Percentiles rank a stretch among this genome's conserved stretches.
Evolutionary conservation across 768 basidiomycete species (phyloP).

Genomic region (Phanerochaete carnosa): DNA sequence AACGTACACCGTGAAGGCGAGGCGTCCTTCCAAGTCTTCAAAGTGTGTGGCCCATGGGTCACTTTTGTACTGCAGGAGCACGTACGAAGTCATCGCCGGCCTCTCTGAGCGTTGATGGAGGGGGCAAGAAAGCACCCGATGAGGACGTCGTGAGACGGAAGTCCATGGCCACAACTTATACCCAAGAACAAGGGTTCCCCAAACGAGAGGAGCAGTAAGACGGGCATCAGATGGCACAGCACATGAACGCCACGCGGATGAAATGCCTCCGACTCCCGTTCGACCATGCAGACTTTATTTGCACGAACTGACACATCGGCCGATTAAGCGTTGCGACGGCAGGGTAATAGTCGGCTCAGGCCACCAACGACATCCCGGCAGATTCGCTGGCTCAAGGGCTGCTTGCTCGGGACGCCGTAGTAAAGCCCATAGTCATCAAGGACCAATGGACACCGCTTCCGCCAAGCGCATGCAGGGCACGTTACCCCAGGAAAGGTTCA

Average conservation of each 20-base stretch:
- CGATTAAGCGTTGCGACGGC: background rate
- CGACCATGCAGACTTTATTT: background rate
- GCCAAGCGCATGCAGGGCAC: background rate
- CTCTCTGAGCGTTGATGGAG: slow-evolving; percentile 14
- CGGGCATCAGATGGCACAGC: background rate
- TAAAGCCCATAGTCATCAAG: background rate
- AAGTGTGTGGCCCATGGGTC: slow-evolving; percentile 60
- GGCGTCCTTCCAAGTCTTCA: slow-evolving; percentile 59
- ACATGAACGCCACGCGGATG: slow-evolving; percentile 4
- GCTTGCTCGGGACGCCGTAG: background rate
- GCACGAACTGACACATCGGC: background rate
- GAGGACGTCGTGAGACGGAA: background rate
- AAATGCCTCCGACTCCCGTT: background rate
- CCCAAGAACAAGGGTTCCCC: slow-evolving; percentile 10
- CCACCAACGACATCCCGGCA: background rate
- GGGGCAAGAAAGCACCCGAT: background rate
- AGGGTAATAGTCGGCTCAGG: background rate
- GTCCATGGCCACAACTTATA: slow-evolving; percentile 6
- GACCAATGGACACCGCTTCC: background rate
- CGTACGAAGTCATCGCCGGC: slow-evolving; percentile 26
- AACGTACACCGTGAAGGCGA: slow-evolving; percentile 68
- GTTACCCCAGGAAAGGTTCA: background rate
- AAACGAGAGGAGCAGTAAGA: slow-evolving; percentile 2
- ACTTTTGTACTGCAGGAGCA: slow-evolving; percentile 62
- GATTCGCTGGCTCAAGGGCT: background rate